Conservation (phyloP, 116 monocot species). For the Dioscorea cayenensis region DNA sequence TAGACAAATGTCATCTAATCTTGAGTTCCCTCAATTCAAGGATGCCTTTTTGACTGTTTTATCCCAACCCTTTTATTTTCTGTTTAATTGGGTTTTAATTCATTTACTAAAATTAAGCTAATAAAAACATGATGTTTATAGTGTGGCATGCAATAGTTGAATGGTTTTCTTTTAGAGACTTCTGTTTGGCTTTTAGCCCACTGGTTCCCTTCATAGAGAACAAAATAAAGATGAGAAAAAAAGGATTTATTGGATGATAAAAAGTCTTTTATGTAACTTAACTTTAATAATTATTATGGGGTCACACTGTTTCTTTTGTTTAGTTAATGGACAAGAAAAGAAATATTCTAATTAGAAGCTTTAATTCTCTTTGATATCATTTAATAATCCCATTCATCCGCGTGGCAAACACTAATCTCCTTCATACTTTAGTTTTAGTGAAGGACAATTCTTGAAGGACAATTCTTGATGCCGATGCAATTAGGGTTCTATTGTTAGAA, state of each 20-base stretch:
- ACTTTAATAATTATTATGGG: constrained; percentile 1
- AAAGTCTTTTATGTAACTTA: too few species aligned
- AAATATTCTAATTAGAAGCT: not conserved
- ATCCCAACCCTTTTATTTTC: not conserved
- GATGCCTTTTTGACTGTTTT: not conserved
- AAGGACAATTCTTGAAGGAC: not conserved
- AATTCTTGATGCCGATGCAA: not conserved
- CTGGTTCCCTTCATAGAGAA: not conserved
- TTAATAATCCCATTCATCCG: not conserved
- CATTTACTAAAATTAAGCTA: too few species aligned
- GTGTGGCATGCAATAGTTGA: not conserved
- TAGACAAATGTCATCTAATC: not conserved
- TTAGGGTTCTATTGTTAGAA: too few species aligned
- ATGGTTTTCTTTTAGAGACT: not conserved
- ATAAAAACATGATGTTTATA: too few species aligned
- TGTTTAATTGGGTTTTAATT: too few species aligned
- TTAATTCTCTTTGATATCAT: not conserved
- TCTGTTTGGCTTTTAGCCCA: constrained; percentile 2
- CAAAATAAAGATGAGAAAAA: not conserved
- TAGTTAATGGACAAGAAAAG: not conserved
- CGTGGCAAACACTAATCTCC: not conserved
- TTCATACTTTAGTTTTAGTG: not conserved
- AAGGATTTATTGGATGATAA: not conserved
- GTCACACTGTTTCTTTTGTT: not conserved
- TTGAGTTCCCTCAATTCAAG: not conserved